A percentile compares a stretch with the other conserved stretches of the same genome.
Conservation (phyloP, 768 basidiomycete genomes). For the Tulasnella sp. region DNA sequence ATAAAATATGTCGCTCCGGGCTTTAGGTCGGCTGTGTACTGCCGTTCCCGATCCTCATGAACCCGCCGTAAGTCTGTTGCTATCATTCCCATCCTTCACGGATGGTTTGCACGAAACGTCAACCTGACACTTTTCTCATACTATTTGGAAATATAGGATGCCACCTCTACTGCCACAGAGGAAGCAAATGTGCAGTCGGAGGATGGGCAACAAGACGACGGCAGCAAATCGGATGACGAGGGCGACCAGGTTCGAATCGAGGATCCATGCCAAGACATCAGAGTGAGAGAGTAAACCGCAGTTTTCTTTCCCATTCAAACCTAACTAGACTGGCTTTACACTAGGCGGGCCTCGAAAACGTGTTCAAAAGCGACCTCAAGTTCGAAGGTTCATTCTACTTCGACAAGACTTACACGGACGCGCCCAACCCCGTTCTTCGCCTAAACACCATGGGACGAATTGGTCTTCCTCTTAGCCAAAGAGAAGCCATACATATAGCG, state of each 20-base stretch:
- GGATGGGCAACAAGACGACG: not conserved
- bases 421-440: constrained; percentile 50
- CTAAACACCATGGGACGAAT: constrained; percentile 51
- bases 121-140: too few relatives aligned
- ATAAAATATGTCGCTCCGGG: too few relatives aligned
- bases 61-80: too few relatives aligned
- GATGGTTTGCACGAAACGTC: too few relatives aligned
- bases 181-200: not conserved
- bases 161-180: not conserved
- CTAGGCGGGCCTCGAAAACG: constrained; percentile 45
- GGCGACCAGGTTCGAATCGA: not conserved
- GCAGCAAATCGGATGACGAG: not conserved
- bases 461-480: constrained; percentile 50
- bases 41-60: too few relatives aligned
- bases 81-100: too few relatives aligned
- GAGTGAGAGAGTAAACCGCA: not conserved
- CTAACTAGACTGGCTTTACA: not conserved
- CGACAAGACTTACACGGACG: constrained; percentile 41
- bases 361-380: constrained; percentile 43
- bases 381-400: constrained; percentile 47
- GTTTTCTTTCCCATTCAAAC: not conserved
- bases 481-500: constrained; percentile 50
- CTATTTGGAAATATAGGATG: too few relatives aligned
- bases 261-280: not conserved
- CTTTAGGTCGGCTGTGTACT: too few relatives aligned